Conservation (phyloP, 805 yeast species). For the Starmerella khaoyaiensis region DNA sequence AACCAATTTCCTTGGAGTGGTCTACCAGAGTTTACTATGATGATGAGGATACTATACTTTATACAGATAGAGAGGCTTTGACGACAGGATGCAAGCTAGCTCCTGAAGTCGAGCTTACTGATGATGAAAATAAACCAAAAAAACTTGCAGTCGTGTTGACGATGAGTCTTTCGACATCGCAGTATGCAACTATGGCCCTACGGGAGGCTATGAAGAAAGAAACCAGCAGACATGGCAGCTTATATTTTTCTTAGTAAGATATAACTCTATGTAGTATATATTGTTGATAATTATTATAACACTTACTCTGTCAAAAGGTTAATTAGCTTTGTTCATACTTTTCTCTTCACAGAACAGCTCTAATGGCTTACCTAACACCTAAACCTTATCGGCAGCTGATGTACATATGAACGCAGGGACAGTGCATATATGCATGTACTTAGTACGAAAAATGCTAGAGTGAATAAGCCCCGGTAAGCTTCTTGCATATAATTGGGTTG, state of each 20-base stretch:
- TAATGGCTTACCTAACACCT: background rate
- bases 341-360: background rate
- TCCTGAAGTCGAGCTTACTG: conserved; percentile 17
- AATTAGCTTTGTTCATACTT: background rate
- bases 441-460: no score
- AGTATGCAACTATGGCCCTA: conserved; percentile 95
- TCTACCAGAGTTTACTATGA: conserved; percentile 47
- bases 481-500: no score
- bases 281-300: no score
- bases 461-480: no score
- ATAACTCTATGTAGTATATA: background rate
- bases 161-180: conserved; percentile 68
- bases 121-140: conserved; percentile 31
- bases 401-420: no score
- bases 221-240: conserved; percentile 21
- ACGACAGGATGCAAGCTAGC: conserved; percentile 18
- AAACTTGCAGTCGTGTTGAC: conserved; percentile 60
- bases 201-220: conserved; percentile 65
- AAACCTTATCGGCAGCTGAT: no score
- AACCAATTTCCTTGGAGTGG: conserved; percentile 53
- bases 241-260: conserved; percentile 9
- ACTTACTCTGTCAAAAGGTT: no score
- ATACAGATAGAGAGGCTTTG: conserved; percentile 60
- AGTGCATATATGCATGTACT: no score
- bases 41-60: conserved; percentile 56